Base-by-base conservation (phyloP, 495 filamentous ascomycete species). In the Neurospora sp. region DNA sequence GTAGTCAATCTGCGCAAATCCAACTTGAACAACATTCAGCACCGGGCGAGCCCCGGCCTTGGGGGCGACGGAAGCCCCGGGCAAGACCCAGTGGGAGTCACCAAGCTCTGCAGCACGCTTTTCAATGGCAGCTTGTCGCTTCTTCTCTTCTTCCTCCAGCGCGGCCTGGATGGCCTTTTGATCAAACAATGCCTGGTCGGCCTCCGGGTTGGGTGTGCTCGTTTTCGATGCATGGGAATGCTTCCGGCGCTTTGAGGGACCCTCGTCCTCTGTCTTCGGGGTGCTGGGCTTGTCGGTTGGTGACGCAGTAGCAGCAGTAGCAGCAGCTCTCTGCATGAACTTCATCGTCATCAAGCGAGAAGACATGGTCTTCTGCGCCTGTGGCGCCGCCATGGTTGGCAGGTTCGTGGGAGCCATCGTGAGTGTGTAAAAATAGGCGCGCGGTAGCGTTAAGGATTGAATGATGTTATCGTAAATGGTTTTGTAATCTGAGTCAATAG, bases 271-370 rank as follows among this genome's bases (percentile, higher is more conserved):
- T 40, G 79, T 76, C 23, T 76, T 72, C 70, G 83, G 81, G 42
- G 83, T 83, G 39, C 81, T 78, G 60, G 87, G 80, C 42, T 85
- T 74, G 76, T 85, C 75, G 78, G 78, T 76, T 77, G 86, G 76
- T 8, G 87, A 86, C 40, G 91, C 72, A 9, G 73, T 38, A 18
- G 78, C 76, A 18, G 75, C 72, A 5, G 73, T 72, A 5, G 78
- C 90, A 35, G 92, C 93, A 70, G 92, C 92, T 76, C 96, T 89
- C 87, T 97, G 96, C 96, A 99, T 99, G 82, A 99, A 99, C 89
- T 97, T 97, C 95, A 98, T 98, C 35, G 92, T 97, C 78, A 96
- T 84, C 23, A 98, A 88, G 72, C 94, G 89, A 3, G 93, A 95
- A 74, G 95, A 97, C 92, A 97, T 96, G 11, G 85, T 85, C 84